Base-by-base conservation (phyloP, 805 yeast species). In the Saccharomycopsis vini region DNA sequence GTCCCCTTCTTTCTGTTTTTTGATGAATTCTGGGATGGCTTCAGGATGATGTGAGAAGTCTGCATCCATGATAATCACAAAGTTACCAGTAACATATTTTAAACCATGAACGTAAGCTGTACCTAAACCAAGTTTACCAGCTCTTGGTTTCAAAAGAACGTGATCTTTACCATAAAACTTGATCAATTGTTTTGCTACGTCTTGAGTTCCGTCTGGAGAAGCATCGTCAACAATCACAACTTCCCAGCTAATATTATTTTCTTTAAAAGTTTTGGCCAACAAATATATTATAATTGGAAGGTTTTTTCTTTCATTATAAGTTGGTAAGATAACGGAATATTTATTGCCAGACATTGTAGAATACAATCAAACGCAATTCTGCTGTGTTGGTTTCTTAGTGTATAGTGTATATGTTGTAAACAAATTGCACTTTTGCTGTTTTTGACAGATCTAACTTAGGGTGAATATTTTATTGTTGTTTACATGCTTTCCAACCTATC, bases 151-250 rank as follows among this genome's bases (percentile, higher is more conserved):
- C 57, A 81, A 70, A 47, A 75, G 74, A 43, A 81, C 73, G 56
- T 71, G 81, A 19, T 76, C 72, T 16, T 61, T 56, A 5, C 86
- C 86, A 56, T 77, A 80, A 6, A 76, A 62, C 29, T 63, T 62
- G 49, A 76, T 69, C 52, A 78, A 65, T 58, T 77, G 71, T 50
- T 74, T 69, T 50, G 87, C 88, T 41, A 80, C 71, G 13, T 74
- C 81, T 58, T 81, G 89, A 18, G 90, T 81, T 6, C 90, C 90
- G 59, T 81, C 90, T 36, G 90, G 90, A 9, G 89, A 81, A 50
- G 72, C 76, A 57, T 81, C 90, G 56, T 81, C 90, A 39, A 81
- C 89, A 57, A 81, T 80, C 45, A 81, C 64, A 18, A 82, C 74
- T 60, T 81, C 90, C 90, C 90, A 81, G 59, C 77, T 69, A 44